A percentile compares a stretch with the other conserved stretches of the same genome.
phyloP scores from a whole-genome alignment of 176 grass and related monocot genomes.

The Eleusine indica region DNA sequence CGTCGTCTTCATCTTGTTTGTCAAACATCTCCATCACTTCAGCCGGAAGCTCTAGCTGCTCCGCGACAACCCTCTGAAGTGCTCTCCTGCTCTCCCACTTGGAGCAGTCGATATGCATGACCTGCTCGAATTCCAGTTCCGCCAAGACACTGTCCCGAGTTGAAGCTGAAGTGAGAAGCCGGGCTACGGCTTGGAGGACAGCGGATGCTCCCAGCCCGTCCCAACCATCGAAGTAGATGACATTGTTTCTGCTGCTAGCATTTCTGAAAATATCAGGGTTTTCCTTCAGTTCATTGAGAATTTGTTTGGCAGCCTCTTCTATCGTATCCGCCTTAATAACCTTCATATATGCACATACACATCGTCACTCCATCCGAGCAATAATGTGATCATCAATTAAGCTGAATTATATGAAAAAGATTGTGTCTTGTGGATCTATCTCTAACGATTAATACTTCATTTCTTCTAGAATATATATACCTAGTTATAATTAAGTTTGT shows the following conservation, averaged over 20 bases:
- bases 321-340: background rate
- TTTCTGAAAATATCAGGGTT: background rate
- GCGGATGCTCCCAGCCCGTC: background rate
- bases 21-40: background rate
- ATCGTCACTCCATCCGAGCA: no score
- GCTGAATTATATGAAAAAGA: no score
- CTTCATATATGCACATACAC: background rate
- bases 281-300: no score
- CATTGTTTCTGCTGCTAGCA: background rate
- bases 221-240: constrained; percentile 24
- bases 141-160: no score
- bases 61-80: background rate
- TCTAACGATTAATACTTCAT: no score
- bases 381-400: no score
- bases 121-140: background rate
- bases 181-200: background rate
- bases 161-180: background rate
- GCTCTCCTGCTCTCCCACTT: constrained; percentile 30
- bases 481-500: no score
- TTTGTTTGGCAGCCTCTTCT: background rate
- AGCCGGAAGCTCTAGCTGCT: background rate
- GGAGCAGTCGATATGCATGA: constrained; percentile 17
- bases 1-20: background rate
- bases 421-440: no score
- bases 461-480: no score